phyloP scores from a whole-genome alignment of 441 rosid species.

The Populus tomentosa region DNA sequence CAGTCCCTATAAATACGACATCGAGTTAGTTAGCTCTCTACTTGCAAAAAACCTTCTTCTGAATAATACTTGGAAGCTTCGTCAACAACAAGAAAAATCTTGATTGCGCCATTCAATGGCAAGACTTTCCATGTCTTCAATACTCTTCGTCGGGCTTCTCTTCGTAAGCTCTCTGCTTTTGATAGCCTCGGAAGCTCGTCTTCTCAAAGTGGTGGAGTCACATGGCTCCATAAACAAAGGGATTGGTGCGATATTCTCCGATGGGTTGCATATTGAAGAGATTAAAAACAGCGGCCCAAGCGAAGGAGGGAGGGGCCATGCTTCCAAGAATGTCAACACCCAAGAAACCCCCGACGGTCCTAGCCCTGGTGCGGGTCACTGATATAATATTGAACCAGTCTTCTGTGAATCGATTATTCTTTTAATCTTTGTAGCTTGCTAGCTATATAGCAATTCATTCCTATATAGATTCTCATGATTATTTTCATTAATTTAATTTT shows the following conservation, averaged over 20 bases:
- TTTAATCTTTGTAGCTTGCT: not conserved
- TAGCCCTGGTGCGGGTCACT: conserved; percentile 31
- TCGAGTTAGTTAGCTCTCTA: not conserved
- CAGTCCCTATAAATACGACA: not conserved
- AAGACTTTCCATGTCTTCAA: conserved; percentile 9
- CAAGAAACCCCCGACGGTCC: conserved; percentile 27
- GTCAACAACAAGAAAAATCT: not conserved
- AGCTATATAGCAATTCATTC: not conserved
- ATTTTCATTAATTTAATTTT: too few relatives aligned
- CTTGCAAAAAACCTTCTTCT: not conserved
- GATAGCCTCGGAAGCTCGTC: conserved; percentile 37
- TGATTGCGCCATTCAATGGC: conserved; percentile 18
- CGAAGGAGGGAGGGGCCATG: conserved; percentile 35
- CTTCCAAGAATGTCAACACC: conserved; percentile 7
- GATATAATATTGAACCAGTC: not conserved
- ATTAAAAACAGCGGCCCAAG: conserved; percentile 44
- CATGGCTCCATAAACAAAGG: conserved; percentile 15
- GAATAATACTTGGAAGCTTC: too few relatives aligned
- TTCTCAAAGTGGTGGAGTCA: conserved; percentile 12
- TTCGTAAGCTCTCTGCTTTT: conserved; percentile 12
- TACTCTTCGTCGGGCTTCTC: conserved; percentile 15
- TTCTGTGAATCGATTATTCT: not conserved
- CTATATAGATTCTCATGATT: too few relatives aligned
- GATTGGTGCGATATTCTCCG: not conserved
- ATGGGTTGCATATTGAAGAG: not conserved